These are phyloP conservation scores for Wickerhamomyces alni DNA, from an alignment of 805 yeast genomes.

Conservation along the genomic window DNA sequence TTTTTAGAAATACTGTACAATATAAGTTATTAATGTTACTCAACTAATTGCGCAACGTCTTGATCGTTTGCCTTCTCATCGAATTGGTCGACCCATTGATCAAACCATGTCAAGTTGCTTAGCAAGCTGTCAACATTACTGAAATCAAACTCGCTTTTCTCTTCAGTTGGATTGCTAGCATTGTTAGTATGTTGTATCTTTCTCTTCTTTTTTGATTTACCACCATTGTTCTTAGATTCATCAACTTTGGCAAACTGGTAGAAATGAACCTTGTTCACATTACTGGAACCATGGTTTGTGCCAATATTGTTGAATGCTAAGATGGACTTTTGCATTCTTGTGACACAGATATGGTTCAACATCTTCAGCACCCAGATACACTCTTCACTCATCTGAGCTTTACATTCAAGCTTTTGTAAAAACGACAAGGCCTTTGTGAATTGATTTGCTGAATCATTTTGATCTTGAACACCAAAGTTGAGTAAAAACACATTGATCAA, in stretches of 20 bases:
- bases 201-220: neutral
- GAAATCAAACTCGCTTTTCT: slow-evolving; percentile 4
- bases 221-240: neutral
- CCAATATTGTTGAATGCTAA: slow-evolving; percentile 35
- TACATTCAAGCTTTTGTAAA: slow-evolving; percentile 20
- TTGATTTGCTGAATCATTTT: slow-evolving; percentile 4
- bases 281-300: slow-evolving; percentile 46
- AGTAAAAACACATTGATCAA: slow-evolving; percentile 35
- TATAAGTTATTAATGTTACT: no score
- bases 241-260: slow-evolving; percentile 39
- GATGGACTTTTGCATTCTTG: slow-evolving; percentile 38
- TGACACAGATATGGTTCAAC: slow-evolving; percentile 44
- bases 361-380: slow-evolving; percentile 58
- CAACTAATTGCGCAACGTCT: neutral
- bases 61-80: neutral
- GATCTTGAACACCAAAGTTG: slow-evolving; percentile 32
- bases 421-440: slow-evolving; percentile 16
- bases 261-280: slow-evolving; percentile 43
- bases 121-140: slow-evolving; percentile 26
- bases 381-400: slow-evolving; percentile 46
- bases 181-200: neutral
- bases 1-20: neutral
- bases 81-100: slow-evolving; percentile 34
- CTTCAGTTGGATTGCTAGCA: neutral
- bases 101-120: slow-evolving; percentile 49